phyloP scores from a whole-genome alignment of 768 basidiomycete genomes.

The Asterophora lycoperdoides region DNA sequence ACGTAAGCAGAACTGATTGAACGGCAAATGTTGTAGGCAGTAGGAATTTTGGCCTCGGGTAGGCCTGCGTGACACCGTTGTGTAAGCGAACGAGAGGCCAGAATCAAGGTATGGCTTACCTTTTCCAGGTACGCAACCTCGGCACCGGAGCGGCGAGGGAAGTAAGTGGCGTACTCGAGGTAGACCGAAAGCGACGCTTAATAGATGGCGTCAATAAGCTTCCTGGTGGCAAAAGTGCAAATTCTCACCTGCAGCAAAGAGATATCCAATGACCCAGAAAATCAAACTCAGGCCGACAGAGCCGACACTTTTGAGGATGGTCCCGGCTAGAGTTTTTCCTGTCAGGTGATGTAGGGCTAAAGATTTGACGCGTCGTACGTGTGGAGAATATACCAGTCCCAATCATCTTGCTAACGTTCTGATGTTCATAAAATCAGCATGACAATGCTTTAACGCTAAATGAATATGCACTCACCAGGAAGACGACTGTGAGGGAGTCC shows the following conservation, averaged over 20 bases:
- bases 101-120: slow-evolving; percentile 16
- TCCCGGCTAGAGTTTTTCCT: slow-evolving; percentile 21
- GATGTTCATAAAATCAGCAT: neutral
- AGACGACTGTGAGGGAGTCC: slow-evolving; percentile 18
- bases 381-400: slow-evolving; percentile 35
- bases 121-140: slow-evolving; percentile 46
- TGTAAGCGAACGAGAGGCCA: neutral
- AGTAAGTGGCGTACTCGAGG: slow-evolving; percentile 43
- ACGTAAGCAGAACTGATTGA: slow-evolving; percentile 33
- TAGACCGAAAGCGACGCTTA: slow-evolving; percentile 35
- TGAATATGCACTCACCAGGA: slow-evolving; percentile 4
- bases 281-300: slow-evolving; percentile 36
- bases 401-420: slow-evolving; percentile 36
- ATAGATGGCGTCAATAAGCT: neutral
- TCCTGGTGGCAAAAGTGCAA: neutral
- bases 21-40: slow-evolving; percentile 42
- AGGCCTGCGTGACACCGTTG: slow-evolving; percentile 26
- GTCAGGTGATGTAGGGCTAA: neutral
- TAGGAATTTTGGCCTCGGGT: slow-evolving; percentile 38
- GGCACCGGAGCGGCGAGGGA: slow-evolving; percentile 46
- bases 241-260: slow-evolving; percentile 29
- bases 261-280: slow-evolving; percentile 38
- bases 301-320: slow-evolving; percentile 34
- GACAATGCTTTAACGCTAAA: too few relatives aligned
- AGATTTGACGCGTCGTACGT: slow-evolving; percentile 19